Evolutionary conservation across 371 early-diverging fungal species (phyloP), one percentile per base, ranked within the genome.

Genomic region (Rhizomucor pusillus): DNA sequence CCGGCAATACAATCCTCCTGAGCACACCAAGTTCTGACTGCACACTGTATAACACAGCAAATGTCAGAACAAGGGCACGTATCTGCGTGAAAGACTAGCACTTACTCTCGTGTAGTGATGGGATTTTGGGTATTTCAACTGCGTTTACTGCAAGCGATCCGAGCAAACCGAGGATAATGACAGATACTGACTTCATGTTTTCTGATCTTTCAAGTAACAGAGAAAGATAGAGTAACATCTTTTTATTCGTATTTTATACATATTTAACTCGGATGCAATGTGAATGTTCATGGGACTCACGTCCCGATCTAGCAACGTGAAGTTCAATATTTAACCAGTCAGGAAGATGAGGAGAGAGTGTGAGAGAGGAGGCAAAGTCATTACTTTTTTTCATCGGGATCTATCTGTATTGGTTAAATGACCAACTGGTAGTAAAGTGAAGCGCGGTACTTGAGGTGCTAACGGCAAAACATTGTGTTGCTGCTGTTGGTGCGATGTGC

Each of bases 401-500:
- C 33, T 34, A 29, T 47, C 54, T 39, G 1, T 39, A 16, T 52
- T 55, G 14, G 59, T 57, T 46, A 61, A 51, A 53, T 82, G 82
- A 1, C 82, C 81, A 43, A 82, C 73, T 9, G 83, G 83, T 20
- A 82, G 57, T 33, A 82, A 53, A 4, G 78, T 77, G 56, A 82
- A 82, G 10, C 81, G 73, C 33, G 78, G 67, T 1, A 65, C 63
- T 43, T 69, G 66, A 1, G 71, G 50, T n/a, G 77, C 81, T 52
- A 80, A 55, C 2, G 83, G 79, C 20, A 80, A 50, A 7, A 79
- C 67, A 63, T 80, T 80, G 12, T 73, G 70, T 39, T 29, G 29
- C 3, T 7, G 29, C 7, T 29, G 29, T 7, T 29, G 29, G 3
- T 76, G 24, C 60, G 67, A 19, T 57, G 63, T 20, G 16, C 44